A percentile compares a stretch with the other conserved stretches of the same genome.
Conservation (phyloP, 495 filamentous ascomycete species). For the Thermochaetoides thermophila region DNA sequence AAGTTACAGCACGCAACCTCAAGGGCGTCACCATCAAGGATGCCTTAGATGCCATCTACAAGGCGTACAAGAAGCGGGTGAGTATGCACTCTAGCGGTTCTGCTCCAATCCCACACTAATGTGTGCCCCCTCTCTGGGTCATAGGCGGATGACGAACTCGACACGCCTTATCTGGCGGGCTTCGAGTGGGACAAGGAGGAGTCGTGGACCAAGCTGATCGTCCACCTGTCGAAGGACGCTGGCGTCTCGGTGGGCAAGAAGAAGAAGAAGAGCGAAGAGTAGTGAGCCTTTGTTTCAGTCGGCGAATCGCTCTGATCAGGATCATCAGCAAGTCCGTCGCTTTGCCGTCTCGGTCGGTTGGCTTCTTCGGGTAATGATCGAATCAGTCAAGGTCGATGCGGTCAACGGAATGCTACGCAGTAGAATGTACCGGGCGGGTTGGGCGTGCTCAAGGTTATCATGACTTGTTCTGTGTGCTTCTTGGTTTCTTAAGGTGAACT, state of each 20-base stretch:
- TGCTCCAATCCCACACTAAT: not conserved
- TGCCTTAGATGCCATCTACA: slow-evolving; percentile 83
- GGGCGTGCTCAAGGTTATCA: not conserved
- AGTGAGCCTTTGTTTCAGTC: slow-evolving; percentile 6
- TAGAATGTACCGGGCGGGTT: slow-evolving; percentile 1
- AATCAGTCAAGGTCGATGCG: slow-evolving; percentile 1
- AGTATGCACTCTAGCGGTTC: slow-evolving; percentile 6
- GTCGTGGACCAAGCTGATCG: slow-evolving; percentile 54
- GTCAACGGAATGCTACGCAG: slow-evolving; percentile 3
- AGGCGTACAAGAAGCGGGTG: slow-evolving; percentile 89
- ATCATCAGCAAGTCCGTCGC: not conserved
- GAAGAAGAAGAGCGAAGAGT: slow-evolving; percentile 51
- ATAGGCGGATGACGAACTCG: slow-evolving; percentile 79
- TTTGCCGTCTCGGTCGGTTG: not conserved
- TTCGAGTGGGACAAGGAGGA: slow-evolving; percentile 94
- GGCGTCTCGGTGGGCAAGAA: slow-evolving; percentile 34
- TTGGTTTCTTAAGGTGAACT: not conserved
- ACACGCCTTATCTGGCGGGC: slow-evolving; percentile 66
- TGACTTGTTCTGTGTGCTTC: not conserved
- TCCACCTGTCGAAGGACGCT: slow-evolving; percentile 63
- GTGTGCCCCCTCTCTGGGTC: no score
- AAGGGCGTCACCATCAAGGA: slow-evolving; percentile 94
- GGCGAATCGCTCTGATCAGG: no score
- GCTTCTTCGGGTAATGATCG: slow-evolving; percentile 3
- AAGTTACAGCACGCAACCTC: slow-evolving; percentile 75